Conservation (phyloP, 352 stramenopile species). For the Phytophthora macrochlamydospora region DNA sequence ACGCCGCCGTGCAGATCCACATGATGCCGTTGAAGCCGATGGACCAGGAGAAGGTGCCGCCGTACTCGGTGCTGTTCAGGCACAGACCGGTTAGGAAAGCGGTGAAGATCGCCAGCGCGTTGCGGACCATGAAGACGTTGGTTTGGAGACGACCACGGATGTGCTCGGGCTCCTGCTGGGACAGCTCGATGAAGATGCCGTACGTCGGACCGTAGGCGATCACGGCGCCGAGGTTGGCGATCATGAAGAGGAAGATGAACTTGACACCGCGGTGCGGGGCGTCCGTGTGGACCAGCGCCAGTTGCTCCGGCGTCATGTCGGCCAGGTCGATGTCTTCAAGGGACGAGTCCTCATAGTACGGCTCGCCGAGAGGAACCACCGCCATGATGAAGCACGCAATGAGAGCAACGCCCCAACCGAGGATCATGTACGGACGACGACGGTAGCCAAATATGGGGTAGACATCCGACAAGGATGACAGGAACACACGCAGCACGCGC, state of each 20-base stretch:
- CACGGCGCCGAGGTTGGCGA: constrained; percentile 72
- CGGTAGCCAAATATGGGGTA: constrained; percentile 76
- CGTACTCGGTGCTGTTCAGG: constrained; percentile 49
- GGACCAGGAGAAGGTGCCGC: constrained; percentile 48
- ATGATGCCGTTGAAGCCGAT: constrained; percentile 55
- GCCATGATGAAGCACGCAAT: constrained; percentile 45
- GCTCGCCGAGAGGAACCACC: constrained; percentile 41
- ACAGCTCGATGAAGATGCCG: constrained; percentile 24
- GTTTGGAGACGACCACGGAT: constrained; percentile 35
- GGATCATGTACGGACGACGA: constrained; percentile 77
- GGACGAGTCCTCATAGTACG: constrained; percentile 42
- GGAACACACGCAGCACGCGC: constrained; percentile 50
- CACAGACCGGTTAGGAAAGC: constrained; percentile 47
- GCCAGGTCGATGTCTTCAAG: constrained; percentile 24
- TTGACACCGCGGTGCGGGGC: constrained; percentile 41
- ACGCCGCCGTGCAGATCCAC: constrained; percentile 29
- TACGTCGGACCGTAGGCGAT: constrained; percentile 57
- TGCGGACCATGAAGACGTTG: constrained; percentile 37
- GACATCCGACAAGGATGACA: constrained; percentile 68
- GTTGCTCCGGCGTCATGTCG: constrained; percentile 37
- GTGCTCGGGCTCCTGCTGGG: constrained; percentile 17
- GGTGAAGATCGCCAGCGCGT: constrained; percentile 28
- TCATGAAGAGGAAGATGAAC: constrained; percentile 61
- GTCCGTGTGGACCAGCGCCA: constrained; percentile 37
- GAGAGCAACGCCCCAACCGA: constrained; percentile 50